Evolutionary conservation across 192 early-diverging fungal species (phyloP), one percentile per base, ranked within the genome.

Genomic region (Coemansia sp.): DNA sequence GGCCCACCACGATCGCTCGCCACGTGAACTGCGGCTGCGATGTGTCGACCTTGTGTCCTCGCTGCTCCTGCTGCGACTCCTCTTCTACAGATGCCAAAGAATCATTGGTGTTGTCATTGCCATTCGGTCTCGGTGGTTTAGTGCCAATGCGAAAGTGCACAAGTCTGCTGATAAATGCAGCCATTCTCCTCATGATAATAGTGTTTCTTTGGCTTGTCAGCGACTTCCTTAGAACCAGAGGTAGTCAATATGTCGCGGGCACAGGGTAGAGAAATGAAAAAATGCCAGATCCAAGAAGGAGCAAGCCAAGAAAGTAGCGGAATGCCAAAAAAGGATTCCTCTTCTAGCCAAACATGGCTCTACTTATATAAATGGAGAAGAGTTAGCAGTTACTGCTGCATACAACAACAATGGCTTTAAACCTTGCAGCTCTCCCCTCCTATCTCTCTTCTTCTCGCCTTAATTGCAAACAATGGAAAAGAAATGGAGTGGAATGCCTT

Each of bases 1-100:
- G 77, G 5, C 91, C 91, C 16, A 87, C 89, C 15, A 81, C 42
- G 0, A 90, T 61, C n/a, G 80, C 80, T 6, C 80, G 80, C 76
- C 75, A 77, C 1, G 80, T 83, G 53, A 83, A 83, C 45, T 83
- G 80, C 59, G 75, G 56, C 65, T 77, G 69, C 10, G 74, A 59
- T 6, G 48, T 56, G 42, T 82, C 79, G 38, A 82, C 79, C 65
- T 44, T 68, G 42, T 74, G 79, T 60, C 6, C 12, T 2, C 13
- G 56, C 39, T n/a, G 37, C 0, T n/a, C 43, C 45, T 59, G 74
- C 15, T 45, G 61, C 38, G 10, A 37, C 21, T 61, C 43, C 0
- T 40, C n/a, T 26, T 64, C 71, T 68, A 66, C 64, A 63, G 6
- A 23, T 5, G 41, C 2, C 15, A 6, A 38, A 41, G 32, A 58